A percentile compares a stretch with the other conserved stretches of the same genome.
Evolutionary conservation across 2,329 filamentous ascomycete genomes (phyloP).

Genomic region (Cladorrhinum sp.): DNA sequence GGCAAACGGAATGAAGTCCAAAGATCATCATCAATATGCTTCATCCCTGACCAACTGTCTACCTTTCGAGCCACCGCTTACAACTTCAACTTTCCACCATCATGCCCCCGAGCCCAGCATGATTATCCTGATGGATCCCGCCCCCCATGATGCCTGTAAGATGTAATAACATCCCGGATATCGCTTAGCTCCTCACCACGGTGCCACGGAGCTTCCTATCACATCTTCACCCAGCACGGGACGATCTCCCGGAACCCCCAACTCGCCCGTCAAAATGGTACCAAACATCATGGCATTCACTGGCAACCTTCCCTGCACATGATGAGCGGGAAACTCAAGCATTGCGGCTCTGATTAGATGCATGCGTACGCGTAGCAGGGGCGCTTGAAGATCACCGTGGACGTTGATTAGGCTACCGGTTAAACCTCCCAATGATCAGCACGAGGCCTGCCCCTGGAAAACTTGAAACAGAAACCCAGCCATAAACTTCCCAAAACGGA

Average conservation of each 20-base stretch:
- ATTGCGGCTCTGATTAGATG: slow-evolving; percentile 26
- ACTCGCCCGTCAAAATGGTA: neutral
- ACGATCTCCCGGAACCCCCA: slow-evolving; percentile 16
- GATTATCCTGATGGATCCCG: neutral
- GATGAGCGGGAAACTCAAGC: slow-evolving; percentile 5
- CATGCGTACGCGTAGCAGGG: too few relatives aligned
- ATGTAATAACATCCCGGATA: slow-evolving; percentile 13
- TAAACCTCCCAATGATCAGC: neutral
- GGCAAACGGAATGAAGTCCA: neutral
- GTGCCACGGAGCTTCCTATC: slow-evolving; percentile 8
- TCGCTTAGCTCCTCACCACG: neutral
- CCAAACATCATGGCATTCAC: neutral
- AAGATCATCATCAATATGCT: neutral
- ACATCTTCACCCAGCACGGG: slow-evolving; percentile 14
- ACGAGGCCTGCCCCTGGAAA: neutral
- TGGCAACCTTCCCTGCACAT: neutral
- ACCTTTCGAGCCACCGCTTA: neutral
- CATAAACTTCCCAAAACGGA: neutral
- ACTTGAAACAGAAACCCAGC: neutral
- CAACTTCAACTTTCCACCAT: neutral
- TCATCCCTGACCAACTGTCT: neutral
- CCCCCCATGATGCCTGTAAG: neutral
- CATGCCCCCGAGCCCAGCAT: neutral
- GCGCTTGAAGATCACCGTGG: neutral
- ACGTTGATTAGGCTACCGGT: neutral